These are phyloP conservation scores for Zoysia matrella DNA, from an alignment of 202 grass and related monocot genomes.

Conservation along the genomic window DNA sequence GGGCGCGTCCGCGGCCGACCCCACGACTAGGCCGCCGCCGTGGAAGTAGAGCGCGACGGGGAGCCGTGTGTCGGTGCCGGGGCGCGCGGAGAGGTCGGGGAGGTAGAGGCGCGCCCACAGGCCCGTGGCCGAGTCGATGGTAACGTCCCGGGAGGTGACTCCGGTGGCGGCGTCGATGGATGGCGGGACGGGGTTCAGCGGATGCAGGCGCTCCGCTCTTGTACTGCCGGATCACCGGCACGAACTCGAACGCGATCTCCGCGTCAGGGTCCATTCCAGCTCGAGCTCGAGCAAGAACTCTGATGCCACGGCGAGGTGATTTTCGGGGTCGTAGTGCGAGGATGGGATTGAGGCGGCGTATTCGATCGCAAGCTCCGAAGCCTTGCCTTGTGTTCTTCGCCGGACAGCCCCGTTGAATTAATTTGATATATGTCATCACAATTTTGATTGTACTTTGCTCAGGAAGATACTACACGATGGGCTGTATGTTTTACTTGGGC, in stretches of 20 bases:
- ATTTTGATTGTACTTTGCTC: no score
- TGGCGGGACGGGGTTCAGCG: constrained; percentile 19
- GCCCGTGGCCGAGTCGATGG: constrained; percentile 29
- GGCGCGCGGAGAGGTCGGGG: background rate
- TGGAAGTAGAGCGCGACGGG: constrained; percentile 61
- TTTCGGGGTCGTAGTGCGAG: background rate
- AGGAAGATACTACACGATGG: no score
- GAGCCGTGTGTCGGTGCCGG: background rate
- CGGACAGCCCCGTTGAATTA: no score
- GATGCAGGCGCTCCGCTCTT: constrained; percentile 34
- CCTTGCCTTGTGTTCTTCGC: no score
- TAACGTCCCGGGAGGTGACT: constrained; percentile 52
- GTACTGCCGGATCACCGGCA: constrained; percentile 36
- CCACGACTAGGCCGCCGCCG: constrained; percentile 53
- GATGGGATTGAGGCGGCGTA: background rate
- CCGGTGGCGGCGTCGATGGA: constrained; percentile 41
- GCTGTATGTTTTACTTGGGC: no score
- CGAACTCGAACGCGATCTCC: constrained; percentile 44
- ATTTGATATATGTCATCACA: no score
- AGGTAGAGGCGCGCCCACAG: constrained; percentile 51
- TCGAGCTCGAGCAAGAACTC: background rate
- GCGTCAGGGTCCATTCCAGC: constrained; percentile 20
- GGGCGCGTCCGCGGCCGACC: constrained; percentile 47
- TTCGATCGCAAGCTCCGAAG: background rate
- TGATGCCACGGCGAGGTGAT: background rate